Evolutionary conservation across 2,329 filamentous ascomycete species (phyloP), one percentile per base, ranked within the genome.

Genomic region (Atkinsonella hypoxylon): DNA sequence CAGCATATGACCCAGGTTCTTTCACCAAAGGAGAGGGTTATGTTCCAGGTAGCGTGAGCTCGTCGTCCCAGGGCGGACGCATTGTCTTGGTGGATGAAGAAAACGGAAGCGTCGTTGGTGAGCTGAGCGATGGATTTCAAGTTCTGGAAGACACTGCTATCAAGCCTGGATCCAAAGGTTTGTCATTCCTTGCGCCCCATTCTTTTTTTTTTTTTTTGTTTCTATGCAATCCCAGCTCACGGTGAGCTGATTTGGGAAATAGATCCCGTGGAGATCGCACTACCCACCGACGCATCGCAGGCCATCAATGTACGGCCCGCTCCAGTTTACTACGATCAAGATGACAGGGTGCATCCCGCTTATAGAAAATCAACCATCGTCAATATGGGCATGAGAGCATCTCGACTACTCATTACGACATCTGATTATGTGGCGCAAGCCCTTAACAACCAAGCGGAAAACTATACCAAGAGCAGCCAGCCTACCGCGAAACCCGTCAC

Each of bases 21-120:
- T 97, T 85, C 67, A 81, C 78, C 34, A 85, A 87, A 0, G 89
- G 90, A 13, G 82, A 94, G 67, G 89, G 73, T 0, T 94, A 94
- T 62, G 81, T 79, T 12, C 71, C 77, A 50, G 81, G 81, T 15
- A 81, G 77, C 58, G 73, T 77, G 48, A 82, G 79, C 59, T 72
- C 73, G 4, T 51, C 61, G 15, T 64, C 60, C 50, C 76, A 81
- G 50, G 66, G 79, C 36, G 87, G 90, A 15, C 83, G 93, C 65
- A 91, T 96, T 58, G 91, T 98, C 5, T 76, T 98, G 10, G 75
- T 98, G 15, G 89, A 98, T 62, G 93, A 98, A 67, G 91, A 97
- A 64, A 87, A 98, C 68, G 93, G 93, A 48, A 94, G 88, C 59
- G 87, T 98, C 9, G 87, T 98, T 30, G 93, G 93, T 44, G 91